Evolutionary conservation across 495 filamentous ascomycete species (phyloP).

Genomic region (Talaromyces adpressus): DNA sequence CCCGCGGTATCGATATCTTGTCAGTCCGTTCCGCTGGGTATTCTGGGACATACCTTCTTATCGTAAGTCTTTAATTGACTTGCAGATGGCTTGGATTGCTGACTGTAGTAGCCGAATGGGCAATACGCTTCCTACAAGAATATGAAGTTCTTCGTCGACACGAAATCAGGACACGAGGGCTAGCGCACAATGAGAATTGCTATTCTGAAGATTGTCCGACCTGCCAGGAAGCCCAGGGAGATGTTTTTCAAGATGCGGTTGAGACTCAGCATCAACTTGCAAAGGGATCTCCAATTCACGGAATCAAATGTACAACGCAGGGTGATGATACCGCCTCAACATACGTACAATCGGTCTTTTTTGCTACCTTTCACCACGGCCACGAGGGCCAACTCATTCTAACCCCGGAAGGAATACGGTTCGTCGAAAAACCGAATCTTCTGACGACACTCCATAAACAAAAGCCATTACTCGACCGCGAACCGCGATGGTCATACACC

Average conservation of each 20-base stretch:
- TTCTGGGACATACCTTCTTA: constrained; percentile 36
- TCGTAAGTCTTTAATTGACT: constrained; percentile 4
- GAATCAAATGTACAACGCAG: background rate
- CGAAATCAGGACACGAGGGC: background rate
- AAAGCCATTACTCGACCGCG: background rate
- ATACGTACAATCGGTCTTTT: background rate
- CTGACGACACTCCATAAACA: background rate
- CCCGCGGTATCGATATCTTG: constrained; percentile 34
- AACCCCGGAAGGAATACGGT: background rate
- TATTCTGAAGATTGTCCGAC: background rate
- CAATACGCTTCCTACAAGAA: constrained; percentile 28
- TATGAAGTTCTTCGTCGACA: constrained; percentile 9
- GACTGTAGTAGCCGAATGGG: constrained; percentile 23
- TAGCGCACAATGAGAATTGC: background rate
- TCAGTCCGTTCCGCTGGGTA: constrained; percentile 32
- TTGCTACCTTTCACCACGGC: background rate
- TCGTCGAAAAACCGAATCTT: background rate
- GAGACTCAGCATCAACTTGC: background rate
- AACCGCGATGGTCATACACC: background rate
- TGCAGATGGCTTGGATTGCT: background rate
- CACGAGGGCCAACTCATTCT: constrained; percentile 1
- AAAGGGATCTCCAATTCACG: background rate
- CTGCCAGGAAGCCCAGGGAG: background rate
- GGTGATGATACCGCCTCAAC: background rate
- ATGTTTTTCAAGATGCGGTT: background rate